phyloP scores from a whole-genome alignment of 805 yeast genomes.

The Hanseniaspora meyeri region DNA sequence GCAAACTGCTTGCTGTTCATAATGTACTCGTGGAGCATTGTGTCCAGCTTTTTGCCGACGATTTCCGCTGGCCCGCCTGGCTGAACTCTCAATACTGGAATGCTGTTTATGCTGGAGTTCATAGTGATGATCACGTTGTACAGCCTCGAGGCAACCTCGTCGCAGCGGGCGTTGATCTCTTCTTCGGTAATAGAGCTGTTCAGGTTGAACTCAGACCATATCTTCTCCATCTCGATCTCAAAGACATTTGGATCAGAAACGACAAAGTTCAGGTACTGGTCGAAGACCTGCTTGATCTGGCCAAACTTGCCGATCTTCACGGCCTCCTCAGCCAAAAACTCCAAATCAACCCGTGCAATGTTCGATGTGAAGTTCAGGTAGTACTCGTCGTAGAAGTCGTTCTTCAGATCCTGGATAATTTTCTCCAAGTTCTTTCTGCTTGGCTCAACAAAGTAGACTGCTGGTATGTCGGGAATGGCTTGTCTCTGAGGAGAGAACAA shows the following conservation, averaged over 20 bases:
- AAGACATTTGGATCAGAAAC: slow-evolving; percentile 90
- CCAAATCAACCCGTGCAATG: slow-evolving; percentile 64
- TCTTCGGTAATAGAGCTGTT: slow-evolving; percentile 68
- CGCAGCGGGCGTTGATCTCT: slow-evolving; percentile 55
- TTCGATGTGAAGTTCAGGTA: slow-evolving; percentile 81
- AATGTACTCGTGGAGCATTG: slow-evolving; percentile 72
- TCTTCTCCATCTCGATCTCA: slow-evolving; percentile 54
- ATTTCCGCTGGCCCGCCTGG: slow-evolving; percentile 92
- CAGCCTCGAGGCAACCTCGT: slow-evolving; percentile 62
- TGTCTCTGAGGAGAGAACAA: slow-evolving; percentile 54
- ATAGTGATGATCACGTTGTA: slow-evolving; percentile 63
- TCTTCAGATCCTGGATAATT: slow-evolving; percentile 60
- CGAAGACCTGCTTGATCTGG: slow-evolving; percentile 77
- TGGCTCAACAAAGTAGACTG: slow-evolving; percentile 81
- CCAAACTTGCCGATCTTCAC: slow-evolving; percentile 58
- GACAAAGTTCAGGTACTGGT: slow-evolving; percentile 82
- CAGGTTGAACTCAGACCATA: slow-evolving; percentile 45
- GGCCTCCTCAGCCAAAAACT: slow-evolving; percentile 75
- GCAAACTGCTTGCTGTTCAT: slow-evolving; percentile 41
- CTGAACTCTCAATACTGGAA: slow-evolving; percentile 86
- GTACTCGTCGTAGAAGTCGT: slow-evolving; percentile 63
- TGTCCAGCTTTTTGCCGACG: slow-evolving; percentile 77
- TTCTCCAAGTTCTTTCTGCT: slow-evolving; percentile 58
- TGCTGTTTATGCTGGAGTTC: slow-evolving; percentile 36
- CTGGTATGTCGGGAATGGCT: slow-evolving; percentile 91